Evolutionary conservation across 2,329 filamentous ascomycete species (phyloP), one percentile per base, ranked within the genome.

Genomic region (Nothophoma quercina): DNA sequence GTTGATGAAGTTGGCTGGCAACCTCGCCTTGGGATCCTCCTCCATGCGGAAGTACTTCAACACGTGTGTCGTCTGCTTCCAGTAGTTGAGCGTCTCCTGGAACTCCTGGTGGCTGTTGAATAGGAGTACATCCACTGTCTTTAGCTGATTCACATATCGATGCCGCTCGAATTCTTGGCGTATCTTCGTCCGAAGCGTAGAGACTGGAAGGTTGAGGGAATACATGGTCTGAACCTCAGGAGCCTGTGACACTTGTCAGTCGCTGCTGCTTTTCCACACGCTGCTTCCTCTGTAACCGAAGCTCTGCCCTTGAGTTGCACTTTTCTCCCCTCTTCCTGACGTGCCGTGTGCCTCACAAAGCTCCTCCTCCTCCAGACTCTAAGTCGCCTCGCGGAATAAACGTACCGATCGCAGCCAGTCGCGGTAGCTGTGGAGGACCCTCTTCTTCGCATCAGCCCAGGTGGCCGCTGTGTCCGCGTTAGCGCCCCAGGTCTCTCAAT

Each of bases 11-110:
- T 85, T 95, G 68, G 86, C 86, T 30, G 93, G 93, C 77, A 97
- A 79, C 74, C 85, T 86, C 66, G 85, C 82, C 63, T 81, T 91
- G 75, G 82, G 89, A 75, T 86, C 91, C 81, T 86, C 91, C 77
- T 98, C 93, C 67, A 87, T 84, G 73, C 93, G 87, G 84, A 98
- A 99, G 79, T 96, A 99, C 69, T 95, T 92, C 85, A 99, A 91
- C 65, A 99, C 85, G 76, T 99, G 95, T 60, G 90, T 90, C 58
- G 93, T 83, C 79, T 99, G 95, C 79, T 97, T 96, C 95, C 95
- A 99, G 83, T 90, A 99, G 81, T 99, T 99, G 83, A 99, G 86
- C 46, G 90, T 99, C 83, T 99, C 95, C 89, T 99, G 95, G 75
- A 88, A 98, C 76, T 99, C 95, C 64, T 89, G 85, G 73, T 96